Evolutionary conservation across 164 flowering plant genomes (phyloP).

Genomic region (grape (Vitis vinifera)): DNA sequence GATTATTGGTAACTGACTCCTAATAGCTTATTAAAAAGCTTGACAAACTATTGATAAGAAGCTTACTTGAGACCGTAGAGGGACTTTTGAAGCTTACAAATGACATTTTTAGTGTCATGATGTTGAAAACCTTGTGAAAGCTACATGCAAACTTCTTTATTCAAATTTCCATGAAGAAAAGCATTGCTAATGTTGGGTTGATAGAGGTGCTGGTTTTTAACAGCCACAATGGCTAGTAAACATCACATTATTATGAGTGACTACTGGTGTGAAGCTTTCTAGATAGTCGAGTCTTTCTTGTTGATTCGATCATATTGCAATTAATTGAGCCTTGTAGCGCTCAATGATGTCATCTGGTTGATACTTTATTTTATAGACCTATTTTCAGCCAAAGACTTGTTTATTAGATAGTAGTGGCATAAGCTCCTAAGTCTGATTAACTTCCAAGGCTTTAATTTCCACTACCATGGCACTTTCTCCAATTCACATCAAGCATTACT

Average conservation of each 20-base stretch:
- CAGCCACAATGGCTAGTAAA: background rate
- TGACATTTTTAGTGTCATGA: background rate
- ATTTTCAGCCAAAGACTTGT: background rate
- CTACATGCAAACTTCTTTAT: background rate
- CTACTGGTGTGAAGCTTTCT: too few relatives aligned
- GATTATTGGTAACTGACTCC: background rate
- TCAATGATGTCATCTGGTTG: too few relatives aligned
- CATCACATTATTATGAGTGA: background rate
- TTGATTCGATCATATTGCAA: too few relatives aligned
- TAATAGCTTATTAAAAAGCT: background rate
- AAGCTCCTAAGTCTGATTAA: background rate
- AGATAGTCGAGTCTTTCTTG: too few relatives aligned
- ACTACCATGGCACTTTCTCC: background rate
- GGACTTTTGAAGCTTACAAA: background rate
- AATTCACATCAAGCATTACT: background rate
- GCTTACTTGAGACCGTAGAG: background rate
- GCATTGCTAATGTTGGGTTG: background rate
- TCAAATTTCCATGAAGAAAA: background rate
- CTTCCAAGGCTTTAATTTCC: conserved; percentile 1
- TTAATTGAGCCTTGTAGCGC: too few relatives aligned
- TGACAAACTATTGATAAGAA: background rate
- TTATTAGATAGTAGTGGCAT: background rate
- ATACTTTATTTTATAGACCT: too few relatives aligned
- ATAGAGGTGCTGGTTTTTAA: background rate
- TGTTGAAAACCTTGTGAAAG: background rate